Evolutionary conservation across 2,329 filamentous ascomycete genomes (phyloP), one percentile per base, ranked within the genome.

Genomic region (Cordyceps farinosa): DNA sequence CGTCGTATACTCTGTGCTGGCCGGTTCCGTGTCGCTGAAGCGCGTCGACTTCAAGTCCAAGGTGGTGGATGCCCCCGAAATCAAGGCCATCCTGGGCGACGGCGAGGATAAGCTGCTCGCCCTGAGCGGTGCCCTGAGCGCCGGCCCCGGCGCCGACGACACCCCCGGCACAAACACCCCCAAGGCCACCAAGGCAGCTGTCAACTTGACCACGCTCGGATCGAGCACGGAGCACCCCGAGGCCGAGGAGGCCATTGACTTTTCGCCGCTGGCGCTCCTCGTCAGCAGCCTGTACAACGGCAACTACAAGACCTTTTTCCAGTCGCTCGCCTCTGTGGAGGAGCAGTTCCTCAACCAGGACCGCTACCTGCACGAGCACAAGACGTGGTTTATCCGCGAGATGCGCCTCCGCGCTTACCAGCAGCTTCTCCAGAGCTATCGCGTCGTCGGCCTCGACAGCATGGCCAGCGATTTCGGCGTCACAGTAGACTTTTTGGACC

Each of bases 1-100:
- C 30, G 95, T 99, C 58, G 88, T 97, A 63, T 99, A 98, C 80
- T 92, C 95, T 1, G 94, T 98, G 29, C 87, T 99, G 40, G 92
- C 95, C 42, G 95, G 95, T 64, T 96, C 93, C 7, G 89, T 98
- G 30, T 95, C 94, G 52, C 85, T 99, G 63, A 97, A 97, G 82
- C 90, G 95, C 55, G 92, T 97, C 40, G 95, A 99, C 77, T 99
- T 99, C 85, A 99, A 99, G 83, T 91, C 91, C 68, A 98, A 98
- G 82, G 95, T 99, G 32, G 94, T 99, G 47, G 95, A 99, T 76
- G 95, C 95, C 8, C 94, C 95, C 13, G 95, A 99, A 79, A 97
- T 99, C 80, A 96, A 95, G 80, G 95, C 95, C 44, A 96, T 99
- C 67, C 86, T 99, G 30, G 95, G 94, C 64, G 89, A 94, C 69